phyloP scores from a whole-genome alignment of 2,329 filamentous ascomycete species.

The Verticillium klebahnii region DNA sequence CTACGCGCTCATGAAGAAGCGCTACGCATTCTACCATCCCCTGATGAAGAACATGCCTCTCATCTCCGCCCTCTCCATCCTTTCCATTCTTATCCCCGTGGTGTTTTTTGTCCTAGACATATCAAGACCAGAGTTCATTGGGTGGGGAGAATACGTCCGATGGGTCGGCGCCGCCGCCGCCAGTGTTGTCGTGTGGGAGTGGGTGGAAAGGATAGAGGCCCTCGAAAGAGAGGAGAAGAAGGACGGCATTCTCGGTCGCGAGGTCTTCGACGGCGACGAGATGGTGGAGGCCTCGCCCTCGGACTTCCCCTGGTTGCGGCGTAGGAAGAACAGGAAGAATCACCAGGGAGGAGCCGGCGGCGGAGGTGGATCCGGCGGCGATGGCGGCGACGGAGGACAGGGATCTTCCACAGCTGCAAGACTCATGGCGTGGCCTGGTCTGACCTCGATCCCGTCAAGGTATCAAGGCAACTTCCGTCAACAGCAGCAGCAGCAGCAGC shows the following conservation, averaged over 20 bases:
- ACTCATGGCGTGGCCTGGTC: conserved; percentile 32
- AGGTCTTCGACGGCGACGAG: conserved; percentile 91
- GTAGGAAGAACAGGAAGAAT: conserved; percentile 25
- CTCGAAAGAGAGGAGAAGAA: conserved; percentile 90
- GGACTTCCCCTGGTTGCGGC: conserved; percentile 43
- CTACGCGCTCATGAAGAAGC: conserved; percentile 86
- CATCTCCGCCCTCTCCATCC: conserved; percentile 71
- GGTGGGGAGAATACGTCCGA: conserved; percentile 91
- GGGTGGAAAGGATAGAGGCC: conserved; percentile 92
- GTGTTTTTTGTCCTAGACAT: conserved; percentile 94
- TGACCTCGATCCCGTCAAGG: conserved; percentile 33
- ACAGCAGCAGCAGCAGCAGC: background rate
- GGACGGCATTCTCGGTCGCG: conserved; percentile 83
- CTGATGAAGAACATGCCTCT: conserved; percentile 87
- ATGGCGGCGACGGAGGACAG: conserved; percentile 10
- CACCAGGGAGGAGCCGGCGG: conserved; percentile 19
- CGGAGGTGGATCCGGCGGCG: conserved; percentile 22
- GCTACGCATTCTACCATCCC: conserved; percentile 85
- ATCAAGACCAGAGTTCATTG: conserved; percentile 75
- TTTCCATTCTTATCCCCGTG: conserved; percentile 81
- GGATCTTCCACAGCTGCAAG: conserved; percentile 18
- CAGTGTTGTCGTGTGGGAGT: conserved; percentile 97
- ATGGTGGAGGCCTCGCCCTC: conserved; percentile 66
- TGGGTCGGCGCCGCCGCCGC: conserved; percentile 96
- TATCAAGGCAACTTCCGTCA: conserved; percentile 20